Conservation (phyloP, 2,329 filamentous ascomycete genomes). For the Dothiorella sarmentorum region DNA sequence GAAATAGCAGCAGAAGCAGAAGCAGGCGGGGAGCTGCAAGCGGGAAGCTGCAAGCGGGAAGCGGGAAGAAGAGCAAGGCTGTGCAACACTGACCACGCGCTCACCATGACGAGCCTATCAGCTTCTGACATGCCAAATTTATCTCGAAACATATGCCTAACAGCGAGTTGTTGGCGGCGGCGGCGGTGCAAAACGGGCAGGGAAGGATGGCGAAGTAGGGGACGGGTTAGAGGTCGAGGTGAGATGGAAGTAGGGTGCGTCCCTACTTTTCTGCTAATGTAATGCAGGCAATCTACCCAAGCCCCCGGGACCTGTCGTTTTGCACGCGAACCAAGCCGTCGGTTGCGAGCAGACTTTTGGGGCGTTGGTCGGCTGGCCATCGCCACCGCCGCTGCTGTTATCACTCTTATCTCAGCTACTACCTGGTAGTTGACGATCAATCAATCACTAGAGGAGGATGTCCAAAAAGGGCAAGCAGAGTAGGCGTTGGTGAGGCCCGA, state of each 20-base stretch:
- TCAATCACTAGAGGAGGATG: not conserved
- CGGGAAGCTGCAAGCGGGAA: not conserved
- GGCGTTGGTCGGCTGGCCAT: not conserved
- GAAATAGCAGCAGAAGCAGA: constrained; percentile 2
- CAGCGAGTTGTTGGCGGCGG: not conserved
- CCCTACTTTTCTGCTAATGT: constrained; percentile 5
- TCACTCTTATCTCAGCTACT: too few relatives aligned
- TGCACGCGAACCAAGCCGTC: not conserved
- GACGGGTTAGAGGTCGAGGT: not conserved
- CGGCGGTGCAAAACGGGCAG: constrained; percentile 1
- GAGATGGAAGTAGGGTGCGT: constrained; percentile 9
- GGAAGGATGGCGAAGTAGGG: not conserved
- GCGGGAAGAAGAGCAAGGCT: constrained; percentile 4
- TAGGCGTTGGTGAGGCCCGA: not conserved
- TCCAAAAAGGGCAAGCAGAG: not conserved
- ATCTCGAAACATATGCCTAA: not conserved
- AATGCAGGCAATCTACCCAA: not conserved
- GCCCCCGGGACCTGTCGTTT: not conserved
- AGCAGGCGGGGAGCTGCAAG: not conserved
- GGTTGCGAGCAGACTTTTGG: not conserved
- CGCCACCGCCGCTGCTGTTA: constrained; percentile 12
- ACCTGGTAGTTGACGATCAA: too few relatives aligned
- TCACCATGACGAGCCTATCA: not conserved
- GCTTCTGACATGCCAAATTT: not conserved
- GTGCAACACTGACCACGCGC: constrained; percentile 6